Percentiles rank a stretch among this genome's conserved stretches.
phyloP scores from a whole-genome alignment of 2,329 filamentous ascomycete species.

The Fusarium sp. region DNA sequence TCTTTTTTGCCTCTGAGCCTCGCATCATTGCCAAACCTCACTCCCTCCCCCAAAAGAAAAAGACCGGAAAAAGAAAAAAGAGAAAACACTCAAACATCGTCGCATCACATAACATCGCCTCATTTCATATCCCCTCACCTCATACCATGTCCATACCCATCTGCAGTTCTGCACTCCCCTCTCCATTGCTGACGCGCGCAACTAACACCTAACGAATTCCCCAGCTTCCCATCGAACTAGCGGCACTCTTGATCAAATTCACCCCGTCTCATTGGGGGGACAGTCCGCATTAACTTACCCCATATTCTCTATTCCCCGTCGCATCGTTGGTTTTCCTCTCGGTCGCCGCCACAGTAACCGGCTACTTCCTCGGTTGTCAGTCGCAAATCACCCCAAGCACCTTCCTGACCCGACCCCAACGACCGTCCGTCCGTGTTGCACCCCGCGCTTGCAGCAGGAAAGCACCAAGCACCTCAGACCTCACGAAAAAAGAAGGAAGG shows the following conservation, averaged over 20 bases:
- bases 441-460: constrained; percentile 35
- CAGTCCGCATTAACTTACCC: constrained; percentile 35
- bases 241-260: constrained; percentile 49
- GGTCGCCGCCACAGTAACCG: constrained; percentile 47
- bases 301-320: constrained; percentile 42
- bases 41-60: constrained; percentile 14
- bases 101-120: constrained; percentile 5
- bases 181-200: constrained; percentile 23
- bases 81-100: constrained; percentile 17
- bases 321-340: constrained; percentile 48
- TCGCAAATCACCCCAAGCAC: constrained; percentile 33
- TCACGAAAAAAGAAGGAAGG: background rate
- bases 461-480: background rate
- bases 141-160: constrained; percentile 32
- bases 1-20: background rate
- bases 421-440: constrained; percentile 34
- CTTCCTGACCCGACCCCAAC: constrained; percentile 37
- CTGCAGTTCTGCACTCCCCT: constrained; percentile 6
- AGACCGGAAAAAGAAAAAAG: constrained; percentile 6
- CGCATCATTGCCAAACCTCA: constrained; percentile 6
- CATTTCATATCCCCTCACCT: constrained; percentile 25
- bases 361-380: constrained; percentile 48
- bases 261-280: constrained; percentile 48
- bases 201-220: constrained; percentile 37
- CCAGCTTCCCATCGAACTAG: constrained; percentile 45